These are phyloP conservation scores for apple (Malus domestica) DNA, from an alignment of 306 rosid genomes.

Conservation along the genomic window ASM211411v1 NC_041795.1:563001-563500, in stretches of 20 bases:
- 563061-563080: conserved; percentile 78
- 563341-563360: background rate
- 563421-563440: background rate
- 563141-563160: conserved; percentile 73
- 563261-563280: background rate
- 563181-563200: conserved; percentile 71
- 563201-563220: conserved; percentile 16
- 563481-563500: background rate
- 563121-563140: conserved; percentile 54
- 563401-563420: background rate
- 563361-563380: background rate
- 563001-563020: background rate
- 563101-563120: conserved; percentile 49
- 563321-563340: background rate
- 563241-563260: background rate
- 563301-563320: background rate
- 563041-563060: conserved; percentile 84
- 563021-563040: conserved; percentile 7
- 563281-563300: no score
- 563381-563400: background rate
- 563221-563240: background rate
- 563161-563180: conserved; percentile 57
- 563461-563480: background rate
- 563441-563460: background rate
- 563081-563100: conserved; percentile 74